Conservation (phyloP, 129 eudicot genomes). For the Gnaphalium uliginosum region DNA sequence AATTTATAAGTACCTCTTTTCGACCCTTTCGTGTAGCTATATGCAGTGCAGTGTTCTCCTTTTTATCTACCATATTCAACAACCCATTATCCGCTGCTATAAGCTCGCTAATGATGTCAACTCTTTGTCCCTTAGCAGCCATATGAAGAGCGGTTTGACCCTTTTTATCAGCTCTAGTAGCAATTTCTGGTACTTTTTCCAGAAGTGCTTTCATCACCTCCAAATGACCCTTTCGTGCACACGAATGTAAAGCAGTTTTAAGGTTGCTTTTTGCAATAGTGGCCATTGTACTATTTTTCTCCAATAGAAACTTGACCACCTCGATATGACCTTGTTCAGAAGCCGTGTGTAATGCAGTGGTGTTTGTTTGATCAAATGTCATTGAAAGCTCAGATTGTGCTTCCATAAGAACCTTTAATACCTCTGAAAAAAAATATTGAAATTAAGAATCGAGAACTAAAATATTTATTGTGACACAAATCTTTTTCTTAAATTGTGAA, state of each 20-base stretch:
- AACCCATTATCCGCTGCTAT: constrained; percentile 42
- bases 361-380: constrained; percentile 67
- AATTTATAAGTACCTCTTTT: constrained; percentile 43
- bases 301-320: constrained; percentile 67
- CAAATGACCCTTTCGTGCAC: constrained; percentile 79
- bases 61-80: constrained; percentile 54
- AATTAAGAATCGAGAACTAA: neutral
- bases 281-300: constrained; percentile 49
- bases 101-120: constrained; percentile 59
- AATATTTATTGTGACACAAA: too few species aligned
- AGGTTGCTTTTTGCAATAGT: constrained; percentile 60
- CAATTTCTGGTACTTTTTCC: constrained; percentile 57
- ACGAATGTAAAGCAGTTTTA: constrained; percentile 73
- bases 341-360: constrained; percentile 74
- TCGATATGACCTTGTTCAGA: constrained; percentile 70
- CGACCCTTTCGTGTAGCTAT: constrained; percentile 84
- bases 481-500: neutral
- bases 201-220: constrained; percentile 61
- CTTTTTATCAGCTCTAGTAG: constrained; percentile 63
- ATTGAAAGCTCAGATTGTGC: constrained; percentile 61
- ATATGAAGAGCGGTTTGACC: constrained; percentile 91
- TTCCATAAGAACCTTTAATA: constrained; percentile 63
- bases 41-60: constrained; percentile 72
- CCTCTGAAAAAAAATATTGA: constrained; percentile 40
- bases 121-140: constrained; percentile 75